A percentile compares a stretch with the other conserved stretches of the same genome.
Evolutionary conservation across 768 basidiomycete genomes (phyloP).

Genomic region (Suillus subaureus): DNA sequence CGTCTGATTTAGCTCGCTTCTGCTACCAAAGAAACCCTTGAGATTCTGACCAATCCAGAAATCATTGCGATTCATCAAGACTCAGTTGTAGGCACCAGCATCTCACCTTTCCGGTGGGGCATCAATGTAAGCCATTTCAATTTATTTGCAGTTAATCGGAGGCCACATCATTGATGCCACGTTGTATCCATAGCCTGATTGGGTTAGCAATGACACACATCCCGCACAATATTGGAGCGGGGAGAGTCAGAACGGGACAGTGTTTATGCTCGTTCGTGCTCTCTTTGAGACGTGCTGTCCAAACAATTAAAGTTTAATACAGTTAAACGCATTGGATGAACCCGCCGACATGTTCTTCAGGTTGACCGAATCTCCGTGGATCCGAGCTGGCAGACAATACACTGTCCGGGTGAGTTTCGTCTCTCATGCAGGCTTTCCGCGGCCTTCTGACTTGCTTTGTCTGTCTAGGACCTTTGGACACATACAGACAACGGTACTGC

Average conservation of each 20-base stretch:
- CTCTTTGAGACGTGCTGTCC: neutral
- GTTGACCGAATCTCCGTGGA: slow-evolving; percentile 71
- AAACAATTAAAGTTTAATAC: neutral
- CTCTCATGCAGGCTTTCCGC: neutral
- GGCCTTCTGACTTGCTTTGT: slow-evolving; percentile 8
- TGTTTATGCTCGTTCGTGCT: slow-evolving; percentile 62
- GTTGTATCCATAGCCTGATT: slow-evolving; percentile 32
- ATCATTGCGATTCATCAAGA: slow-evolving; percentile 74
- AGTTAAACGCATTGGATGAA: slow-evolving; percentile 64
- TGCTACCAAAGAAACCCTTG: slow-evolving; percentile 51
- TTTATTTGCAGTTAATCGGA: neutral
- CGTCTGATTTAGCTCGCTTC: slow-evolving; percentile 44
- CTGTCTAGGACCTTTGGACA: slow-evolving; percentile 64
- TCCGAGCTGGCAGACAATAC: slow-evolving; percentile 67
- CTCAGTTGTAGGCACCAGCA: slow-evolving; percentile 56
- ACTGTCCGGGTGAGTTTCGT: slow-evolving; percentile 54
- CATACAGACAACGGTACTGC: slow-evolving; percentile 73
- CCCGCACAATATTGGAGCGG: slow-evolving; percentile 79
- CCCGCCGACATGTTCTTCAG: slow-evolving; percentile 62
- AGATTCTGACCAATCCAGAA: slow-evolving; percentile 63
- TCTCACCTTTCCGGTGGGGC: slow-evolving; percentile 72
- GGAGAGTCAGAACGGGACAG: slow-evolving; percentile 60
- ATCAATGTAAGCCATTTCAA: slow-evolving; percentile 49
- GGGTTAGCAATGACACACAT: slow-evolving; percentile 43
- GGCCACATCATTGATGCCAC: neutral